phyloP scores from a whole-genome alignment of 2,329 filamentous ascomycete species.

The Pseudogymnoascus verrucosus region DNA sequence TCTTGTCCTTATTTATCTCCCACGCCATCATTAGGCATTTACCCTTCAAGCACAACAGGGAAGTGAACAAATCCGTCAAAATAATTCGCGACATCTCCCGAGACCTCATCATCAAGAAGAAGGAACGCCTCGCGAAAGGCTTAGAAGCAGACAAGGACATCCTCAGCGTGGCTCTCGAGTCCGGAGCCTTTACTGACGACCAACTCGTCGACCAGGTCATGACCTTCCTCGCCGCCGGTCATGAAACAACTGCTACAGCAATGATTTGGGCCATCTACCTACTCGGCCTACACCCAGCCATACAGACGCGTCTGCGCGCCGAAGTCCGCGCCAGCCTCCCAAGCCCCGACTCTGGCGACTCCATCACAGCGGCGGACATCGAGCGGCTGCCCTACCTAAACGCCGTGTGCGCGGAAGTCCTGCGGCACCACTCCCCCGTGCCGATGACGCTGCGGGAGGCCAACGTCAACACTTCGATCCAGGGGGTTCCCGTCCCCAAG shows the following conservation, averaged over 20 bases:
- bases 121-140: constrained; percentile 40
- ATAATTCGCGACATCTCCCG: constrained; percentile 59
- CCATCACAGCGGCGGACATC: constrained; percentile 48
- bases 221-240: constrained; percentile 78
- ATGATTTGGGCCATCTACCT: constrained; percentile 70
- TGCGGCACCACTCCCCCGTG: constrained; percentile 60
- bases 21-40: constrained; percentile 51
- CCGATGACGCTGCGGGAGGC: constrained; percentile 59
- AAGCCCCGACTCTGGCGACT: constrained; percentile 31
- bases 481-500: constrained; percentile 57
- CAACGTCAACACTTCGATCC: constrained; percentile 54
- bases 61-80: constrained; percentile 46
- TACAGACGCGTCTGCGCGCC: constrained; percentile 58
- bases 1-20: constrained; percentile 57
- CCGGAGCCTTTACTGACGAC: constrained; percentile 67
- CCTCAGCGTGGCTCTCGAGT: constrained; percentile 69
- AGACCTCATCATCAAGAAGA: constrained; percentile 64
- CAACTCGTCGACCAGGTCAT: constrained; percentile 83
- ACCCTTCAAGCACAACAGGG: constrained; percentile 64
- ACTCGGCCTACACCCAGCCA: constrained; percentile 55
- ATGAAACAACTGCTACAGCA: constrained; percentile 70
- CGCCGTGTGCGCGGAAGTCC: constrained; percentile 68
- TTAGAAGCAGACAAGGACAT: constrained; percentile 60
- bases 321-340: constrained; percentile 60
- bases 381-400: constrained; percentile 72